These are phyloP conservation scores for Ambrosia artemisiifolia DNA, from an alignment of 129 eudicot species.

Conservation along the genomic window DNA sequence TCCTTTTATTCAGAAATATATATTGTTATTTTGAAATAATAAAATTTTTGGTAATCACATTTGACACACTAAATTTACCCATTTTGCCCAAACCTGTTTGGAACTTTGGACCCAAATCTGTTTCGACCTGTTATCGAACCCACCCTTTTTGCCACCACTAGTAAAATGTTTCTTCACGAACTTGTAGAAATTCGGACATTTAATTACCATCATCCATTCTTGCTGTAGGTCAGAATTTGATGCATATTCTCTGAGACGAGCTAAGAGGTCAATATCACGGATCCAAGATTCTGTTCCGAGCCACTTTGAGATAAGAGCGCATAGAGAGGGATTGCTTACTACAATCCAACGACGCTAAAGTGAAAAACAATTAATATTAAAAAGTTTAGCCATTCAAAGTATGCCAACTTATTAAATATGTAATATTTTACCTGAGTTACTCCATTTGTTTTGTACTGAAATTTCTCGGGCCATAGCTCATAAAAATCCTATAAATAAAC, in stretches of 20 bases:
- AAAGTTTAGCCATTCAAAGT: slow-evolving; percentile 8
- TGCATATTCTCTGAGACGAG: slow-evolving; percentile 41
- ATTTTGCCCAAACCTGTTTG: not conserved
- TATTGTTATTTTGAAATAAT: not conserved
- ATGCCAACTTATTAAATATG: slow-evolving; percentile 12
- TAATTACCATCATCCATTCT: slow-evolving; percentile 48
- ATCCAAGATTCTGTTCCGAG: slow-evolving; percentile 61
- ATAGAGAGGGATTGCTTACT: slow-evolving; percentile 59
- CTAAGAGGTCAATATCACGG: slow-evolving; percentile 43
- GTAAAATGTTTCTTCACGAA: not conserved
- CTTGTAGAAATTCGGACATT: not conserved
- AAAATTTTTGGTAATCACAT: not conserved
- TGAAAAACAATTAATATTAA: not conserved
- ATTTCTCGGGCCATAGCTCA: slow-evolving; percentile 60
- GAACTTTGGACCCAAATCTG: not conserved
- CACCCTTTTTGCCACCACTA: not conserved
- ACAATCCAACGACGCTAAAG: slow-evolving; percentile 65
- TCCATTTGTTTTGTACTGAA: slow-evolving; percentile 62
- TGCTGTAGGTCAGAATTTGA: slow-evolving; percentile 46
- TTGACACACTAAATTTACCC: not conserved
- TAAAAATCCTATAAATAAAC: slow-evolving; percentile 47
- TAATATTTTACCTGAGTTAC: slow-evolving; percentile 52
- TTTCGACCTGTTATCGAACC: not conserved
- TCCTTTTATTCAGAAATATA: not conserved
- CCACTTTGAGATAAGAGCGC: slow-evolving; percentile 55